These are phyloP conservation scores for Rhodamnia rubescens DNA, from an alignment of 345 rosid species.

Conservation along the genomic window DNA sequence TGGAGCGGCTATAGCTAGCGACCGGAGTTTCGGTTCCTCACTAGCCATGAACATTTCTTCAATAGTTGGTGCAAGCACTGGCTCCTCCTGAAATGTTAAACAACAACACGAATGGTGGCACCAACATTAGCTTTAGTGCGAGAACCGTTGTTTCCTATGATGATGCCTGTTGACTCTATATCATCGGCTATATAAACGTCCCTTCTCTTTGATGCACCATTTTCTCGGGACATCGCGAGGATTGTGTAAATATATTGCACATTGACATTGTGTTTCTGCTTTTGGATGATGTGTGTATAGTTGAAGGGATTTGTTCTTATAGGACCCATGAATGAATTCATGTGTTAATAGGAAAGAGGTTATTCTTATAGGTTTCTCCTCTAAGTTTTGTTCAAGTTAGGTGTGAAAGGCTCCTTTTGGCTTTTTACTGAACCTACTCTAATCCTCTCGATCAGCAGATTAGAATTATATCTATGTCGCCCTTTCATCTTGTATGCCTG, in stretches of 20 bases:
- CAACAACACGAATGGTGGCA: not conserved
- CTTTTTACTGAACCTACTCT: not conserved
- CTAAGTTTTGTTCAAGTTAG: not conserved
- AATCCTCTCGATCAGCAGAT: not conserved
- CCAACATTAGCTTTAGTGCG: not conserved
- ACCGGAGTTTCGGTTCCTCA: not conserved
- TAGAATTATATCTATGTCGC: not conserved
- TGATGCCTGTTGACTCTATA: not conserved
- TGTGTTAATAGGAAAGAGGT: not conserved
- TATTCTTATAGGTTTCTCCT: not conserved
- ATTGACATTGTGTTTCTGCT: not conserved
- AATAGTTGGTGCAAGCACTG: not conserved
- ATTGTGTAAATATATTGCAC: not conserved
- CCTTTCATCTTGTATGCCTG: not conserved
- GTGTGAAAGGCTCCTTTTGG: not conserved
- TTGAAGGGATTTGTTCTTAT: not conserved
- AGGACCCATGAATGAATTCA: not conserved
- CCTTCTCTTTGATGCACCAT: not conserved
- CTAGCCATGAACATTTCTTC: constrained; percentile 1
- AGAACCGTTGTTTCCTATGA: not conserved
- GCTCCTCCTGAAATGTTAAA: not conserved
- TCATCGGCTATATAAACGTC: not conserved
- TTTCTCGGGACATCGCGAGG: not conserved
- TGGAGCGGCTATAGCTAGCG: not conserved
- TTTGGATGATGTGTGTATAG: not conserved